Base-by-base conservation (phyloP, 1,284 basidiomycete genomes). In the Fomitiporia mediterranea region DNA sequence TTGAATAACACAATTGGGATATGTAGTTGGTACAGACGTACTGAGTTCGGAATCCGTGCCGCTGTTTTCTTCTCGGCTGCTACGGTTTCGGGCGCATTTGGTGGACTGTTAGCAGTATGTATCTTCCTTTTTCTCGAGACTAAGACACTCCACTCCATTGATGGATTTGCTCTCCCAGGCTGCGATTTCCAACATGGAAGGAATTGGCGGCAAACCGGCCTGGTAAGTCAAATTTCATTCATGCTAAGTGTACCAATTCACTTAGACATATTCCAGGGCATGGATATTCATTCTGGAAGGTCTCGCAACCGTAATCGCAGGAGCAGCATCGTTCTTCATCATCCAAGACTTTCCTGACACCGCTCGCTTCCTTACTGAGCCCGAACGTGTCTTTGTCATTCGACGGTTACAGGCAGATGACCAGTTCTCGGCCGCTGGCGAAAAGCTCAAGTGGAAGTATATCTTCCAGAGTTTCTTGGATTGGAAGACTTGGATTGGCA, bases 401-500 rank as follows among this genome's bases (percentile, higher is more conserved):
- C 74, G 81, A 15, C 74, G 86, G 17, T 73, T 90, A 37, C 84
- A 89, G 67, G 68, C 69, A n/a, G 86, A 89, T 65, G 78, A 81
- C 62, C 84, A 84, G 65, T 85, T 82, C 67, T 85, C 84, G 64
- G 86, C 86, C 2, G 84, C 78, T 5, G 86, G 86, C 19, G 86
- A 90, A 68, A 70, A 68, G 40, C 74, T 89, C 58, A 75, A 68
- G 57, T 74, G 76, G 78, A 81, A 78, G 64, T 83, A 84, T 63
- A 80, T 90, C 49, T 74, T 68, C 67, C 72, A 79, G 60, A 84
- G 82, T 64, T 62, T 87, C 57, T 59, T 70, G 13, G 87, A 90
- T 61, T 86, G 83, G 83, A 89, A 89, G 71, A 87, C 84, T 0
- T 89, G 83, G 80, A 57, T 84, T 17, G 79, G 75, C 39, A 84